Evolutionary conservation across 1,284 basidiomycete species (phyloP), one percentile per base, ranked within the genome.

Genomic region (Trichosporon inkin): DNA sequence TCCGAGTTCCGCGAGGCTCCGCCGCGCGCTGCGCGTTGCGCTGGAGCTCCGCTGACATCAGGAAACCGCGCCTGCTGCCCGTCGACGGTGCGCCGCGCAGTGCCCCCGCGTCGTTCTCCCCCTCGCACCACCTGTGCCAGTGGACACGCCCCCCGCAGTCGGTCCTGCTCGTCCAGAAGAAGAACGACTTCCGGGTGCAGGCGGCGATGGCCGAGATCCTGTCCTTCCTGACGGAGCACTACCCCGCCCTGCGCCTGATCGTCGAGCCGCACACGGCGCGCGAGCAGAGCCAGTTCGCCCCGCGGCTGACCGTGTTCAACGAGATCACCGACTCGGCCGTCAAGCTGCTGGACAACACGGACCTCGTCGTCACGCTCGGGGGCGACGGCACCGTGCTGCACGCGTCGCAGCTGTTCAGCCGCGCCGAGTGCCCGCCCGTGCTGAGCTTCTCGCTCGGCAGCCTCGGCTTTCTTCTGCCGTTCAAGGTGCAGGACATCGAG

Each of bases 391-490:
- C 95, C 2, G 94, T 98, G 53, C 82, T 98, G 3, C 93, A 96
- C 72, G 92, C 92, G 0, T 94, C 93, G 5, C 92, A 91, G 22
- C 80, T 98, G 6, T 98, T 98, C 76, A 89, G 88, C 68, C 60
- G 68, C 8, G 89, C 88, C 35, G 88, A 90, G 20, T 93, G 96
- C 13, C 94, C 94, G 1, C 94, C 95, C 0, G 93, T 98, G 0
- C 80, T 98, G 37, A 94, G 91, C 72, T 96, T 98, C 78, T 93
- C 90, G 0, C 92, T 97, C 89, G 95, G 94, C 7, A 94, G 91
- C 1, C 81, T 98, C 0, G 94, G 94, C 1, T 98, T 98, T 76
- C 79, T 98, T 16, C 82, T 98, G 17, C 94, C 95, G 0, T 97
- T 96, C 78, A 89, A 77, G 54, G 74, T 77, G 58, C 69, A 73